phyloP scores from a whole-genome alignment of 164 flowering plant genomes.

The Magnolia sinica region DNA sequence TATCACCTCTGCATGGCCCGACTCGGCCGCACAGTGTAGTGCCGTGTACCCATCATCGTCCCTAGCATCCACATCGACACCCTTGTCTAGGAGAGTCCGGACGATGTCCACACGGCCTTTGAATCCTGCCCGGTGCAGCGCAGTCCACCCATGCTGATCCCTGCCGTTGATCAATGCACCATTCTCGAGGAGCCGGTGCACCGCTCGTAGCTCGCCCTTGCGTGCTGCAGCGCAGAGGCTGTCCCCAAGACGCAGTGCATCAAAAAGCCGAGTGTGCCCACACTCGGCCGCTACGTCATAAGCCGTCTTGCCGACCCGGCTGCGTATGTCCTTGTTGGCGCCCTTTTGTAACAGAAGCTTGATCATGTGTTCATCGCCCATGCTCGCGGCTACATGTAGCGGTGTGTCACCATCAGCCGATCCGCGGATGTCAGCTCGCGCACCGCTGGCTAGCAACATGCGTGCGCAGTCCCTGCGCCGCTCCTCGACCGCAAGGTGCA shows the following conservation, averaged over 20 bases:
- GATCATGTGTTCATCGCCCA: conserved; percentile 64
- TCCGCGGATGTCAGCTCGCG: conserved; percentile 31
- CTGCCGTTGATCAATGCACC: conserved; percentile 63
- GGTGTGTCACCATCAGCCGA: conserved; percentile 49
- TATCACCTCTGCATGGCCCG: conserved; percentile 54
- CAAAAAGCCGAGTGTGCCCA: conserved; percentile 52
- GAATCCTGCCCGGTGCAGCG: conserved; percentile 61
- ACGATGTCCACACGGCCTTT: conserved; percentile 52
- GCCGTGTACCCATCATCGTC: conserved; percentile 80
- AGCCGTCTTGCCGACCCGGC: conserved; percentile 51
- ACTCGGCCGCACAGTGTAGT: conserved; percentile 62
- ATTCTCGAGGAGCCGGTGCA: conserved; percentile 42
- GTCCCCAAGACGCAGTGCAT: conserved; percentile 56
- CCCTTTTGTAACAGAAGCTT: conserved; percentile 60
- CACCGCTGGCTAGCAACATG: conserved; percentile 48
- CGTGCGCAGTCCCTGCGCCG: conserved; percentile 52
- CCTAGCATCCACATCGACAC: conserved; percentile 44
- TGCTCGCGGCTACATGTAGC: conserved; percentile 47
- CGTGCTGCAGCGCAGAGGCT: conserved; percentile 50
- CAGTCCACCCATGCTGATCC: conserved; percentile 76
- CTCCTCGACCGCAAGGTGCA: conserved; percentile 61
- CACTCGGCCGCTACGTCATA: conserved; percentile 58
- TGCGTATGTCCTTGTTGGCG: conserved; percentile 59
- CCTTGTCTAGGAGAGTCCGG: conserved; percentile 38
- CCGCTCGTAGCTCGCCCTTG: conserved; percentile 52